phyloP scores from a whole-genome alignment of 805 yeast genomes.

The Cyberlindnera xishuangbannaensis region DNA sequence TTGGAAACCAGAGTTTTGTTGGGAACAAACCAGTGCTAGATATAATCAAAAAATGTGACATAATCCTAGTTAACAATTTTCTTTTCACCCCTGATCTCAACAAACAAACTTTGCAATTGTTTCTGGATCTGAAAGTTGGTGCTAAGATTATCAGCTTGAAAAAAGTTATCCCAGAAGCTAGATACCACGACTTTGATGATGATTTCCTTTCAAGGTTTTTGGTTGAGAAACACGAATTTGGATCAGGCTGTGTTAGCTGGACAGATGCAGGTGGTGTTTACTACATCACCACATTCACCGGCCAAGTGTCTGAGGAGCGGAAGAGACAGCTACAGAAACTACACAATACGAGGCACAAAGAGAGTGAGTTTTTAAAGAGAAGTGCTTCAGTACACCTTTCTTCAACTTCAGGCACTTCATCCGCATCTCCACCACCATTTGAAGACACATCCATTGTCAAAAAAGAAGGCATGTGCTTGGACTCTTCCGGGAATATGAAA shows the following conservation, averaged over 20 bases:
- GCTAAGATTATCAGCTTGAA: constrained; percentile 74
- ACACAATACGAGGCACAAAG: constrained; percentile 22
- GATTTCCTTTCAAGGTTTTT: constrained; percentile 57
- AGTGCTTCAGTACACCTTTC: constrained; percentile 7
- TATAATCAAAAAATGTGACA: constrained; percentile 56
- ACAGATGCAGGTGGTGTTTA: constrained; percentile 73
- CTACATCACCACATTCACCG: constrained; percentile 50
- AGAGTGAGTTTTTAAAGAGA: constrained; percentile 15
- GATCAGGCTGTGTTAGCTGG: constrained; percentile 80
- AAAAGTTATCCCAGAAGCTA: constrained; percentile 73
- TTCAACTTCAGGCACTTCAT: not conserved
- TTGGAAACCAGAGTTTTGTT: constrained; percentile 66
- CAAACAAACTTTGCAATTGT: constrained; percentile 56
- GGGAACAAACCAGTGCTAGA: constrained; percentile 51
- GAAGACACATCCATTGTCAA: too few species aligned
- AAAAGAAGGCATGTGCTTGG: too few species aligned
- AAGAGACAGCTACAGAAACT: constrained; percentile 29
- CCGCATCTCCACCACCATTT: constrained; percentile 1
- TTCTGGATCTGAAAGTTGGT: constrained; percentile 62
- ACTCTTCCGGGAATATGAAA: too few species aligned
- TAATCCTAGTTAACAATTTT: constrained; percentile 76
- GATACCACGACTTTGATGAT: constrained; percentile 49
- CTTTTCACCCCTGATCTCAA: constrained; percentile 75
- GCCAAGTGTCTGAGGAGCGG: constrained; percentile 15
- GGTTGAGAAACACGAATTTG: constrained; percentile 59